Evolutionary conservation across 2,329 filamentous ascomycete species (phyloP).

Genomic region (Pseudogymnoascus sp.): DNA sequence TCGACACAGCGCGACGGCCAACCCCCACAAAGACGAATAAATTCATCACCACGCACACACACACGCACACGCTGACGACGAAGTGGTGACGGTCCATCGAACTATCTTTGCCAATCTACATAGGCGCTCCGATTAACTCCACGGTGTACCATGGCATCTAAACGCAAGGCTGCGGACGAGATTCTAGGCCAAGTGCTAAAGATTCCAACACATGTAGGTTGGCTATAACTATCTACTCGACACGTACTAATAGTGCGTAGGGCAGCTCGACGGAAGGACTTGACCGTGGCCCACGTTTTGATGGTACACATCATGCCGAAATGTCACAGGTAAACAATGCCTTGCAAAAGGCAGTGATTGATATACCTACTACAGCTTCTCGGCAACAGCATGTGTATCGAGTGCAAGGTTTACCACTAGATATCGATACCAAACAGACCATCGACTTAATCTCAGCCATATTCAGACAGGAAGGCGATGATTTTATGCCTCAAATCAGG

Average conservation of each 20-base stretch:
- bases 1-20: not conserved
- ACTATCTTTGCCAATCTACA: not conserved
- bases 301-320: not conserved
- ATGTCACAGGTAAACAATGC: not conserved
- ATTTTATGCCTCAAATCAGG: not conserved
- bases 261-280: not conserved
- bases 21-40: not conserved
- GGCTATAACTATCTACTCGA: not conserved
- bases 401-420: not conserved
- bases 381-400: not conserved
- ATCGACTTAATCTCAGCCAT: not conserved
- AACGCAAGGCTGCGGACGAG: not conserved
- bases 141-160: not conserved
- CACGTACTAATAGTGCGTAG: not conserved
- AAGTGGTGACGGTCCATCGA: not conserved
- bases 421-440: not conserved
- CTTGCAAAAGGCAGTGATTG: not conserved
- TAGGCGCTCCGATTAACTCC: not conserved
- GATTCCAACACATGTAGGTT: not conserved
- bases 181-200: not conserved
- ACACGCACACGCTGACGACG: not conserved
- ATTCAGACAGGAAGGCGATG: not conserved
- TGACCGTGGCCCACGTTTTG: not conserved
- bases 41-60: no score
- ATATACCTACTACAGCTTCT: not conserved